Evolutionary conservation across 495 filamentous ascomycete species (phyloP), one percentile per base, ranked within the genome.

Genomic region (Xanthoparmelia taractica): DNA sequence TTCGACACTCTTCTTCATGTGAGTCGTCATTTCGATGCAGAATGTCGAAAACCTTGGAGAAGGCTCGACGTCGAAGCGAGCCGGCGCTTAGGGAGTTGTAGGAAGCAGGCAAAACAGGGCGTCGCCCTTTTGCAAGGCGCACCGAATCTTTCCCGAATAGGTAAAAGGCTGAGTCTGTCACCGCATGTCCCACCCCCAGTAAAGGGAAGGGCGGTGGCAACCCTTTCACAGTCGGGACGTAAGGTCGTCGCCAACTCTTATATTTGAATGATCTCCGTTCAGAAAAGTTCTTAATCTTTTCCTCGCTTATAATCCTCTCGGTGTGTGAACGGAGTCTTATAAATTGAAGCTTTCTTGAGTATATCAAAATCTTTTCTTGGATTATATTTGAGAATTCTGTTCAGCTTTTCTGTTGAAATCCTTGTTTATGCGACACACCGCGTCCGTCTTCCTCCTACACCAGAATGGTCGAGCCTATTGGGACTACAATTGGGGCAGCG

Each of bases 401-500:
- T 23, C 3, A 23, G 23, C 2, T 2, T 27, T 27, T 25, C 18
- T 8, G n/a, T 43, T 8, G 3, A n/a, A 18, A 43, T 23, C 47
- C 15, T 12, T 12, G 4, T 25, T 2, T 54, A 5, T 8, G 29
- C 15, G 8, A 5, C 50, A 2, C 29, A 18, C 8, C 18, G 8
- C 29, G 29, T 13, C 29, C 27, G 29, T 20, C 23, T 6, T 50
- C 45, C 10, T 33, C 29, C 8, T 2, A 33, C 0, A 25, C 20
- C n/a, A 45, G 15, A 18, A 59, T 59, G 57, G 57, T 59, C 4
- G 57, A 59, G 43, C 57, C 57, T 17, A 6, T 59, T 6, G 57
- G 57, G 1, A 43, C 57, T 1, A 31, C 57, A 8, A 23, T 68
- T 18, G 66, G 66, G 1, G 64, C 64, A 15, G 61, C 59, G 4